Evolutionary conservation across 305 asterid genomes (phyloP), one percentile per base, ranked within the genome.

Genomic region (Fraxinus floribunda): DNA sequence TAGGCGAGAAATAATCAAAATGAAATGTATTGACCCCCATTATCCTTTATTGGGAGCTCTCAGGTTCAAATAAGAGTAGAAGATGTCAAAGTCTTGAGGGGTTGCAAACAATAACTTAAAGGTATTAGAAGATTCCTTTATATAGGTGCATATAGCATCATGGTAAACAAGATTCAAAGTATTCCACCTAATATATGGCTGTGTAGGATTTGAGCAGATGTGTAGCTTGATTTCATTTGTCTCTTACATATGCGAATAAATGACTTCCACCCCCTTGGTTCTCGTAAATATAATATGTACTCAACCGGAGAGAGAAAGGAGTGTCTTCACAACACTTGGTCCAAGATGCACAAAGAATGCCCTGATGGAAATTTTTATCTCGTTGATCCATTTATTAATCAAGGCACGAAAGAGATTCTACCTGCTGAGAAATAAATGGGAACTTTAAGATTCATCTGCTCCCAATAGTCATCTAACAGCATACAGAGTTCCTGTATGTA

Each of bases 351-450:
- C 46, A 52, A 76, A 76, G 26, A 38, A 73, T 32, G 71, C 70
- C 72, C 60, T 49, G 24, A 5, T 24, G 18, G 22, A 64, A 35
- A 39, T 20, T 70, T 55, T 35, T 64, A 22, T 38, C 32, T 11
- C 22, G 77, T 78, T 34, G 32, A 68, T 60, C 68, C 83, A 78
- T 52, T 82, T 78, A 79, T 16, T 71, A 72, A 76, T 34, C 49
- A 84, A 62, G 55, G 44, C 76, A 44, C 35, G 13, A 83, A 80
- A 82, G 77, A 78, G 81, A 73, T 83, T 35, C 39, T 83, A 93
- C 98, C 99, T 85, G 97, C 90, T 10, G 99, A 92, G 82, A 92
- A 93, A 86, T 95, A 95, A 83, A 95, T 94, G 18, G 99, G 99
- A 83, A 92, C 93, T 84, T 88, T 89, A 79, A 95, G 92, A 85